Conservation (phyloP, 768 basidiomycete species). For the Ramaria rubella region DNA sequence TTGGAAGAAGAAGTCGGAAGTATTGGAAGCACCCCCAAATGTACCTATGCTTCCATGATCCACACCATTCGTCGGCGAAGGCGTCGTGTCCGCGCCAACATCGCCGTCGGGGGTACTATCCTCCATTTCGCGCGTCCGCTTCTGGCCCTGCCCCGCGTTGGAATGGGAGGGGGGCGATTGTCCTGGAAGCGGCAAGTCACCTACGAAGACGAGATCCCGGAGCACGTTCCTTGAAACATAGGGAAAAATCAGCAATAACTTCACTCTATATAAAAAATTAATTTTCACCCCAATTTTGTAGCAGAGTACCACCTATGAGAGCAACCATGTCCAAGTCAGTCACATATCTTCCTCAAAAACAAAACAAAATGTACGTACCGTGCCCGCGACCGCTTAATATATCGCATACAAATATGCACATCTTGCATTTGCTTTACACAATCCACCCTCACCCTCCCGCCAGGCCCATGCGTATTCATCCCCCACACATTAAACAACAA, state of each 20-base stretch:
- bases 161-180: background rate
- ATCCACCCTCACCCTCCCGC: slow-evolving; percentile 35
- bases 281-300: background rate
- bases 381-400: background rate
- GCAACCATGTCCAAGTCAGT: background rate
- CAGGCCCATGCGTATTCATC: slow-evolving; percentile 39
- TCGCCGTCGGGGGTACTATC: background rate
- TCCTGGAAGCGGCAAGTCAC: background rate
- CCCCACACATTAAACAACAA: slow-evolving; percentile 64
- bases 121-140: background rate
- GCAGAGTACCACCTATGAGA: background rate
- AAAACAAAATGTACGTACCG: background rate
- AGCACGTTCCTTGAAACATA: background rate
- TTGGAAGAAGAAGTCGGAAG: too few species aligned
- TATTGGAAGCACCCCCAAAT: background rate
- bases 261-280: background rate
- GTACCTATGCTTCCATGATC: background rate
- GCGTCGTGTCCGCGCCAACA: background rate
- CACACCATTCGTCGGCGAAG: background rate
- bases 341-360: background rate
- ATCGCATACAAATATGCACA: slow-evolving; percentile 47
- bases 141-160: background rate
- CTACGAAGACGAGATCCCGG: background rate
- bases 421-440: slow-evolving; percentile 48
- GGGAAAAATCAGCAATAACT: background rate